Base-by-base conservation (phyloP, 1,139 yeast genomes). In the Yamadazyma friedrichii region DNA sequence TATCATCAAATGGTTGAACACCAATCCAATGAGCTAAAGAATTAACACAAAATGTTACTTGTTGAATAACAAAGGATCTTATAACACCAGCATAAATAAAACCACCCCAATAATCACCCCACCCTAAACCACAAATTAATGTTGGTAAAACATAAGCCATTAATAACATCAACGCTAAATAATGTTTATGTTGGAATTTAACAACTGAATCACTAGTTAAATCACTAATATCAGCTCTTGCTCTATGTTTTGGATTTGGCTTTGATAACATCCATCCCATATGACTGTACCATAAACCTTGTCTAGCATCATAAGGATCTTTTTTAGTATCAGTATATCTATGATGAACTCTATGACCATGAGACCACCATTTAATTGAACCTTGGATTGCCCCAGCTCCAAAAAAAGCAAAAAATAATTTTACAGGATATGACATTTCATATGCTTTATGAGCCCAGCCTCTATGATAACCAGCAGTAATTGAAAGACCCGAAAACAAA, bases 1-100 rank as follows among this genome's bases (percentile, higher is more conserved):
- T 84, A 70, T 93, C 98, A 63, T 93, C 98, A 58, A 93, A 93
- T 33, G 98, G 98, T 71, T 93, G 98, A 51, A 79, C 83, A 62
- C 98, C 98, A 57, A 94, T 84, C 95, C 96, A 91, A 70, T 93
- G 98, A 40, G 98, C 98, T 60, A 93, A 79, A 10, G 98, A 93
- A 74, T 93, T 93, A 61, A 93, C 97, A 69, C 98, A 93, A 80
- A 93, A 93, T 31, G 98, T 93, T 33, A 96, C 97, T 70, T 93
- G 98, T 74, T 93, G 98, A 51, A 91, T 93, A 55, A 80, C 71
- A 58, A 83, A 83, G 43, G 88, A 78, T 68, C 94, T 85, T 51
- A 91, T 65, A 51, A 93, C 71, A 55, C 98, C 98, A 26, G 88
- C 97, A 61, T 88, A 93, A 54, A 93, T 74, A 51, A 88, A 82